Conservation (phyloP, 306 rosid species). For the Cajanus cajan region DNA sequence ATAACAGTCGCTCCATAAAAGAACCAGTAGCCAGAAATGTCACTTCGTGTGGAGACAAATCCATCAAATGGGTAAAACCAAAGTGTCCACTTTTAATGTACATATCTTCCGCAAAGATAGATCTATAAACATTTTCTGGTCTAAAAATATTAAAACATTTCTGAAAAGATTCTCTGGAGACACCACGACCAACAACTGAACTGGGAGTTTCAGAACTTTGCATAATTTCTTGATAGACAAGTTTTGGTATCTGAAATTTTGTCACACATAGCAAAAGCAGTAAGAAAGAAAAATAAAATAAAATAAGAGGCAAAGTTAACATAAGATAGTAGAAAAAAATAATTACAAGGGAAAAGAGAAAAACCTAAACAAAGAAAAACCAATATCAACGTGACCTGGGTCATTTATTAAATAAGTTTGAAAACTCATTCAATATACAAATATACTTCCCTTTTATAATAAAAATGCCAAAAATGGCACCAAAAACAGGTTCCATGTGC, state of each 20-base stretch:
- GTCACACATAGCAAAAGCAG: not conserved
- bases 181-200: slow-evolving; percentile 55
- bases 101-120: slow-evolving; percentile 55
- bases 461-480: not conserved
- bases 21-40: slow-evolving; percentile 74
- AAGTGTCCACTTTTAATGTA: slow-evolving; percentile 60
- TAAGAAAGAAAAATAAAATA: slow-evolving; percentile 8
- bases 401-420: not conserved
- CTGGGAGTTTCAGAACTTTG: slow-evolving; percentile 51
- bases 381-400: not conserved
- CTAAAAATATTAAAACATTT: slow-evolving; percentile 70
- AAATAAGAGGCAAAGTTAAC: slow-evolving; percentile 6
- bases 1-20: slow-evolving; percentile 73
- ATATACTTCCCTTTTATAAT: not conserved
- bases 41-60: slow-evolving; percentile 82
- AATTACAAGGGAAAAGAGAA: not conserved
- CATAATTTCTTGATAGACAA: slow-evolving; percentile 62
- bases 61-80: slow-evolving; percentile 87
- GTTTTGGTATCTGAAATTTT: slow-evolving; percentile 70
- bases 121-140: slow-evolving; percentile 64
- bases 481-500: not conserved
- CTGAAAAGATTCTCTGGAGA: slow-evolving; percentile 57
- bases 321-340: not conserved
- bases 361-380: not conserved
- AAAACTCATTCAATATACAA: no score